phyloP scores from a whole-genome alignment of 441 rosid species.

The Corymbia citriodora region DNA sequence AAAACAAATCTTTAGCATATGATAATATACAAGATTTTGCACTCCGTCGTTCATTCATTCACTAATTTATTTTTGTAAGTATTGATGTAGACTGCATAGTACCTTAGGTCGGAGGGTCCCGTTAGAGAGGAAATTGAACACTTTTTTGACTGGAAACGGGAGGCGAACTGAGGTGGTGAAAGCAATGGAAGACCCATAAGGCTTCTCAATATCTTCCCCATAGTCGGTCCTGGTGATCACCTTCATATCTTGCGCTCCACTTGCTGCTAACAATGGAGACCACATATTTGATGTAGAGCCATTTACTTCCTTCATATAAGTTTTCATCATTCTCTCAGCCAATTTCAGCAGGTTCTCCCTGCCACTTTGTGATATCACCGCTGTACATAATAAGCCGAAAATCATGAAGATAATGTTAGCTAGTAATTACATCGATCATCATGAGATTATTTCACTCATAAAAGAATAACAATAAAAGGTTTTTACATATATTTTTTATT shows the following conservation, averaged over 20 bases:
- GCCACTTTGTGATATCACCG: conserved; percentile 15
- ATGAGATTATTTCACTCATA: not conserved
- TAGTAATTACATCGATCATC: not conserved
- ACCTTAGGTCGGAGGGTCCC: conserved; percentile 31
- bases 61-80: not conserved
- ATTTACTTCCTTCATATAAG: conserved; percentile 19
- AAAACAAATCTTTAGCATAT: not conserved
- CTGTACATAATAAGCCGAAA: conserved; percentile 4
- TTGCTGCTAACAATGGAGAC: conserved; percentile 17
- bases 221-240: conserved; percentile 12
- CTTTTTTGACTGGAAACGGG: conserved; percentile 14
- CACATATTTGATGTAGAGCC: conserved; percentile 21
- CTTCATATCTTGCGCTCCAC: conserved; percentile 23
- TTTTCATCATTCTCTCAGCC: conserved; percentile 32
- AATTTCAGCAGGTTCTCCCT: conserved; percentile 30
- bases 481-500: not conserved
- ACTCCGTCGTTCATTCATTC: not conserved
- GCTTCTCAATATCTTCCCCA: not conserved
- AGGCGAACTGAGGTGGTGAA: conserved; percentile 32
- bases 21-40: not conserved
- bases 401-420: not conserved
- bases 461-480: not conserved
- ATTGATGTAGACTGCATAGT: not conserved
- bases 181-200: conserved; percentile 8
- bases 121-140: conserved; percentile 31